Percentiles rank a stretch among this genome's conserved stretches.
Evolutionary conservation across 768 basidiomycete species (phyloP).

Genomic region (Paxillus involutus): DNA sequence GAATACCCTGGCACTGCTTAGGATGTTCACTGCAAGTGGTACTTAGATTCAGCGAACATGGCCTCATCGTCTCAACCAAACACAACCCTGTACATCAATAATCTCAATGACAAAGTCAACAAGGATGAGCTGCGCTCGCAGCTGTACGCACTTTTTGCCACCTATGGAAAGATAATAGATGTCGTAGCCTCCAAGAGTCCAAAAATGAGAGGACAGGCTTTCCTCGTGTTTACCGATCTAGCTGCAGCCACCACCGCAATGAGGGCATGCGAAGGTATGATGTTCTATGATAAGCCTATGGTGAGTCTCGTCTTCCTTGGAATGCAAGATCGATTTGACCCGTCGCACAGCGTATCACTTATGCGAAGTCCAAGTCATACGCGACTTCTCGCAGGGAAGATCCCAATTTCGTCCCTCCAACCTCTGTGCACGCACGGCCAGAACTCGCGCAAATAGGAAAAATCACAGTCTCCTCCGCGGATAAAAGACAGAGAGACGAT

Average conservation of each 20-base stretch:
- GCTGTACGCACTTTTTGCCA: conserved; percentile 86
- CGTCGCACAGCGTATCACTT: conserved; percentile 73
- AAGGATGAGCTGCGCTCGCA: conserved; percentile 85
- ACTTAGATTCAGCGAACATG: conserved; percentile 38
- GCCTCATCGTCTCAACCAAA: conserved; percentile 69
- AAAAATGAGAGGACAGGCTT: conserved; percentile 92
- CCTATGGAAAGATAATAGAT: conserved; percentile 92
- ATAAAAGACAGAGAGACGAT: conserved; percentile 71
- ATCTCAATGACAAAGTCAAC: conserved; percentile 90
- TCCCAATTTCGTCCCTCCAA: conserved; percentile 76
- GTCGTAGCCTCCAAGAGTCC: conserved; percentile 84
- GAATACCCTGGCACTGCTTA: neutral
- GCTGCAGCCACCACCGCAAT: conserved; percentile 89
- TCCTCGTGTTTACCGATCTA: conserved; percentile 93
- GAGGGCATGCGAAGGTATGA: conserved; percentile 89
- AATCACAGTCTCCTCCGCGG: conserved; percentile 34
- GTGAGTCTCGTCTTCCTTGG: conserved; percentile 46
- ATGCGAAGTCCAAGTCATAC: conserved; percentile 87
- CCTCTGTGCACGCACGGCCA: conserved; percentile 57
- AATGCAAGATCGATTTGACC: conserved; percentile 5
- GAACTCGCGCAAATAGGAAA: conserved; percentile 41
- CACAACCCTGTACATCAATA: conserved; percentile 87
- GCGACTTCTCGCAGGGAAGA: conserved; percentile 81
- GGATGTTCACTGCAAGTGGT: neutral
- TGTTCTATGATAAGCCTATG: conserved; percentile 90